These are phyloP conservation scores for Rhizopus arrhizus DNA, from an alignment of 371 early-diverging fungal genomes.

Conservation along the genomic window DNA sequence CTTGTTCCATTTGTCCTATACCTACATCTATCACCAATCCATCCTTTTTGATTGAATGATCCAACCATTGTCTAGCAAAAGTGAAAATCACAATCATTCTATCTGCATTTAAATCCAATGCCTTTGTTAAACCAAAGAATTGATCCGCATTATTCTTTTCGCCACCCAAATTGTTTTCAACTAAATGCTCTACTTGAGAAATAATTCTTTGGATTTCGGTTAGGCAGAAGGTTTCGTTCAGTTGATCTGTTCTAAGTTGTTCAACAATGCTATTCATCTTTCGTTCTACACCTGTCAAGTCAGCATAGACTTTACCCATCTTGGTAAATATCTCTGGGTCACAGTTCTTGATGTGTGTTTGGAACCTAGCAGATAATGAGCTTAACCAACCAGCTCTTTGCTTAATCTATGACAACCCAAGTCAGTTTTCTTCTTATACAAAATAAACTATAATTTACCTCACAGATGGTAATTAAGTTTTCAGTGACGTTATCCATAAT, in stretches of 20 bases:
- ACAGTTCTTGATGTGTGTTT: slow-evolving; percentile 69
- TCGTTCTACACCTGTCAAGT: slow-evolving; percentile 71
- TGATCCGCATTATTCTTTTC: slow-evolving; percentile 50
- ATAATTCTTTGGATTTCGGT: slow-evolving; percentile 67
- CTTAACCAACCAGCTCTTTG: slow-evolving; percentile 74
- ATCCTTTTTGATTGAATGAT: slow-evolving; percentile 42
- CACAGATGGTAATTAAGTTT: slow-evolving; percentile 59
- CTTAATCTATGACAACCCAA: slow-evolving; percentile 46
- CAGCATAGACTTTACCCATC: slow-evolving; percentile 71
- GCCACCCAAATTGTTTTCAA: slow-evolving; percentile 58
- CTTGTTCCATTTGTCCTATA: slow-evolving; percentile 53
- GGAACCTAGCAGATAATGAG: slow-evolving; percentile 67
- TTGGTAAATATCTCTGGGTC: slow-evolving; percentile 68
- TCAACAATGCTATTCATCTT: slow-evolving; percentile 73
- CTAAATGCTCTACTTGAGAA: slow-evolving; percentile 68
- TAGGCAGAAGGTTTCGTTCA: slow-evolving; percentile 62
- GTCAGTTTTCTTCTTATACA: background rate
- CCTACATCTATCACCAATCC: slow-evolving; percentile 36
- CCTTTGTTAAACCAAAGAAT: slow-evolving; percentile 57
- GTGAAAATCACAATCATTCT: slow-evolving; percentile 65
- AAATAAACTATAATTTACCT: slow-evolving; percentile 31
- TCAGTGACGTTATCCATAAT: slow-evolving; percentile 56
- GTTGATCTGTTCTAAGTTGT: slow-evolving; percentile 72
- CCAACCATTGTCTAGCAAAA: slow-evolving; percentile 44
- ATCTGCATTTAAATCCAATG: slow-evolving; percentile 69